Evolutionary conservation across 352 stramenopile genomes (phyloP).

Genomic region (Globisporangium okanoganense): DNA sequence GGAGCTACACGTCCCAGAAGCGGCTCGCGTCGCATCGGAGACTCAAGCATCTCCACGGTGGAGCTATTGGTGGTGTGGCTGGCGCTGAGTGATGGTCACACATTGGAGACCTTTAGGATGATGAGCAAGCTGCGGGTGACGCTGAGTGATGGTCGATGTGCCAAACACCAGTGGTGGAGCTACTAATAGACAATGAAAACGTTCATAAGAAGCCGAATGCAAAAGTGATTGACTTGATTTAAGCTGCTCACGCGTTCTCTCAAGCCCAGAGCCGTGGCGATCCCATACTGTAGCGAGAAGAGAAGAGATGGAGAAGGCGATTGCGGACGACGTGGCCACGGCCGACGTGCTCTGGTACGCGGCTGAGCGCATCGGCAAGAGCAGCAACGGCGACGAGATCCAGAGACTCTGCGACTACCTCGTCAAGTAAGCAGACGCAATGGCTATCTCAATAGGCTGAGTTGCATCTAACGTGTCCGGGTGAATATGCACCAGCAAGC

Average conservation of each 20-base stretch:
- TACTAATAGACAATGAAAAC: neutral
- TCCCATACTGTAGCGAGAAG: neutral
- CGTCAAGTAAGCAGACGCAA: slow-evolving; percentile 30
- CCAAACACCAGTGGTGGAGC: too few species aligned
- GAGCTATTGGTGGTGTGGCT: neutral
- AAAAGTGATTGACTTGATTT: neutral
- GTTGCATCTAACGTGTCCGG: neutral
- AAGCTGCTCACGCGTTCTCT: neutral
- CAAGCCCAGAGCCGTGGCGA: too few species aligned
- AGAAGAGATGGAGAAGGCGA: slow-evolving; percentile 6
- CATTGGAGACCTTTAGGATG: too few species aligned
- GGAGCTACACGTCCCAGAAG: slow-evolving; percentile 40
- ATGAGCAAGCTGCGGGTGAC: too few species aligned
- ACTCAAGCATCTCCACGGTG: slow-evolving; percentile 10
- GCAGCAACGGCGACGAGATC: slow-evolving; percentile 38
- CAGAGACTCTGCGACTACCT: slow-evolving; percentile 60
- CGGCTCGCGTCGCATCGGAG: slow-evolving; percentile 30
- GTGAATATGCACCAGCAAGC: slow-evolving; percentile 26
- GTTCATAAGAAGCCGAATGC: neutral
- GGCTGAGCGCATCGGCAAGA: slow-evolving; percentile 52
- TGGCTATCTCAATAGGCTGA: neutral
- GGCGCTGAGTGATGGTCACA: neutral
- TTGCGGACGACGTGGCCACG: slow-evolving; percentile 29
- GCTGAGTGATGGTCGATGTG: neutral
- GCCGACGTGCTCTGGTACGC: slow-evolving; percentile 48